Percentiles rank a stretch among this genome's conserved stretches.
Evolutionary conservation across 768 basidiomycete species (phyloP).

Genomic region (Terana coerulea): DNA sequence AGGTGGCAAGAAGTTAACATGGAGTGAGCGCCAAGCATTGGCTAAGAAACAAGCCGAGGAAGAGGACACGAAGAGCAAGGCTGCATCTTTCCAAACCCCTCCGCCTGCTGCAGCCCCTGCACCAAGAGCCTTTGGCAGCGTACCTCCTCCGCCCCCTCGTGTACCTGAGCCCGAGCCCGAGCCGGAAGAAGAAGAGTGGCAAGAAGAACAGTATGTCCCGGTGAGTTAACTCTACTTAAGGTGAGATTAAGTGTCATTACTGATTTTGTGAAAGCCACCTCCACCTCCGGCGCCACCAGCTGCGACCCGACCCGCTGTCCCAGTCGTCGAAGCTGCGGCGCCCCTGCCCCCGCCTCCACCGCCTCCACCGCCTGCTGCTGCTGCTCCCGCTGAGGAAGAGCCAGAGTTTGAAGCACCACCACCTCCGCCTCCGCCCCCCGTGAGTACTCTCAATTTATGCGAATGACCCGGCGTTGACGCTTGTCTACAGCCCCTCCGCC

Average conservation of each 20-base stretch:
- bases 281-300: slow-evolving; percentile 19
- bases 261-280: slow-evolving; percentile 12
- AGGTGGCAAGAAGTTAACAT: slow-evolving; percentile 78
- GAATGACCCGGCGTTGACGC: slow-evolving; percentile 24
- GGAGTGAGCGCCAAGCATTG: slow-evolving; percentile 90
- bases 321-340: slow-evolving; percentile 13
- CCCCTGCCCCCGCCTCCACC: slow-evolving; percentile 33
- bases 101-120: slow-evolving; percentile 11
- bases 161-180: slow-evolving; percentile 19
- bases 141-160: slow-evolving; percentile 13
- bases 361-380: slow-evolving; percentile 27
- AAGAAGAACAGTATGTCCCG: background rate
- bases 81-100: slow-evolving; percentile 44
- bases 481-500: slow-evolving; percentile 42
- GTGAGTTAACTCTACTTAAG: background rate
- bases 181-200: slow-evolving; percentile 26
- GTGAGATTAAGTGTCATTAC: background rate
- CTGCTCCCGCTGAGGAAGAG: slow-evolving; percentile 5
- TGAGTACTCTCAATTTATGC: slow-evolving; percentile 23
- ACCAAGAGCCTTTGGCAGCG: slow-evolving; percentile 14
- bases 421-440: slow-evolving; percentile 27
- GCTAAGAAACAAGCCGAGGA: slow-evolving; percentile 84
- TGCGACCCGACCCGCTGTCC: slow-evolving; percentile 11
- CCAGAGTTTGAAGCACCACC: slow-evolving; percentile 18
- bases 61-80: slow-evolving; percentile 63